Evolutionary conservation across 768 basidiomycete species (phyloP).

Genomic region (Basidioascus undulatus): DNA sequence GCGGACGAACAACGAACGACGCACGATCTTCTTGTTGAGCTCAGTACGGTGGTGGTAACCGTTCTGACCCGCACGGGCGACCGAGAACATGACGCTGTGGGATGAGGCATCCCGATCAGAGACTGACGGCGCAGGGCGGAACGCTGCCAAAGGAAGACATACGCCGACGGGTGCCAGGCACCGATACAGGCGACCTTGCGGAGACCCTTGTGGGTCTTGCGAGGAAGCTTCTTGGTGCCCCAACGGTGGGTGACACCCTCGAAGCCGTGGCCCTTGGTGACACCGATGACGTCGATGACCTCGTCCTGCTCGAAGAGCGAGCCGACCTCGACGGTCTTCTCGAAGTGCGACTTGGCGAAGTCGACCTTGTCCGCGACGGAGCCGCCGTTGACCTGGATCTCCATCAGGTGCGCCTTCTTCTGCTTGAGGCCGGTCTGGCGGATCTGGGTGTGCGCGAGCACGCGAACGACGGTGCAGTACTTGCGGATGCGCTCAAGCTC

Average conservation of each 20-base stretch:
- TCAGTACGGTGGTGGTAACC: constrained; percentile 65
- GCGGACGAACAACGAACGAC: too few relatives aligned
- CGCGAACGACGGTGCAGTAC: constrained; percentile 99
- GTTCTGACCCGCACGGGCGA: constrained; percentile 97
- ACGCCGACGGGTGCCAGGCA: constrained; percentile 96
- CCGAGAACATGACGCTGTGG: constrained; percentile 99
- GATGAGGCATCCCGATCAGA: too few relatives aligned
- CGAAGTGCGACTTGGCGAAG: constrained; percentile 77
- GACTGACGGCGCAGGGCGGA: too few relatives aligned
- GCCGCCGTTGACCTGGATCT: constrained; percentile 98
- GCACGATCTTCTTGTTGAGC: constrained; percentile 92
- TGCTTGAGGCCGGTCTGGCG: constrained; percentile 91
- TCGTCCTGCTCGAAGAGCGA: constrained; percentile 91
- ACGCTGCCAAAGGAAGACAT: constrained; percentile 19
- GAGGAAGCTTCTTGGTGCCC: constrained; percentile 95
- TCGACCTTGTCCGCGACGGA: constrained; percentile 84
- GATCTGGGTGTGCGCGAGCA: constrained; percentile 96
- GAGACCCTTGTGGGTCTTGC: constrained; percentile 99
- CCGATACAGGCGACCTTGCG: constrained; percentile 98
- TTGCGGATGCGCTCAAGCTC: constrained; percentile 99
- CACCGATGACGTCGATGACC: constrained; percentile 72
- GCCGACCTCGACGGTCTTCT: constrained; percentile 73
- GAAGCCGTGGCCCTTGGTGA: constrained; percentile 98
- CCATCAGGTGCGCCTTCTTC: constrained; percentile 99
- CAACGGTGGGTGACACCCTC: constrained; percentile 99